A percentile compares a stretch with the other conserved stretches of the same genome.
Conservation (phyloP, 306 rosid species). For the Glycine tomentella region DNA sequence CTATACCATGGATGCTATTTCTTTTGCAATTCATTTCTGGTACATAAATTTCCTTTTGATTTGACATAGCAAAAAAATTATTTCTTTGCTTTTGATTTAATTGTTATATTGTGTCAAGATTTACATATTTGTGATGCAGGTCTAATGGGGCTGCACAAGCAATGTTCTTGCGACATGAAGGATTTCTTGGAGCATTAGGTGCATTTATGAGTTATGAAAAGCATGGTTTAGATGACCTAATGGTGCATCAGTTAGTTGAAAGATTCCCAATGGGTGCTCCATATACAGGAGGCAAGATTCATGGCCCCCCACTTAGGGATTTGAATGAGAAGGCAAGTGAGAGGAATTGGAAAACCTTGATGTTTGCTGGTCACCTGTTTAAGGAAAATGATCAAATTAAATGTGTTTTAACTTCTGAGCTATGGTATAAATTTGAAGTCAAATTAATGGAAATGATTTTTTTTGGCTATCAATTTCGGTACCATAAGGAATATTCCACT, state of each 20-base stretch:
- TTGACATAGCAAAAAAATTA: not conserved
- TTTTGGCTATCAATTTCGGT: constrained; percentile 3
- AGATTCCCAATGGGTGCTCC: constrained; percentile 95
- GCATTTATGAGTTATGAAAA: constrained; percentile 96
- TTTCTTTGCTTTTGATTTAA: not conserved
- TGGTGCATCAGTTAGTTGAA: constrained; percentile 89
- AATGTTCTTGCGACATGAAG: constrained; percentile 92
- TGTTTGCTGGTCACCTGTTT: constrained; percentile 26
- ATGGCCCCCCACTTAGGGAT: constrained; percentile 87
- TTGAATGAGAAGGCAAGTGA: constrained; percentile 87
- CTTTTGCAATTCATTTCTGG: constrained; percentile 90
- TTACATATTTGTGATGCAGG: constrained; percentile 55
- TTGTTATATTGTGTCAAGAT: constrained; percentile 29
- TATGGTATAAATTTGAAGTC: constrained; percentile 31
- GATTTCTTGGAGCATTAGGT: constrained; percentile 86
- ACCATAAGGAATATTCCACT: constrained; percentile 2
- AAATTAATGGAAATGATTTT: constrained; percentile 8
- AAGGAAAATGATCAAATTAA: constrained; percentile 1
- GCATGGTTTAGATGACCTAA: constrained; percentile 87
- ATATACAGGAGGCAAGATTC: constrained; percentile 85
- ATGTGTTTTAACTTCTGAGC: constrained; percentile 15
- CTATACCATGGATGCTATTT: constrained; percentile 91
- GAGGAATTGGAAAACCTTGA: constrained; percentile 43
- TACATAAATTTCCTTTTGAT: constrained; percentile 41
- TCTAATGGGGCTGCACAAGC: constrained; percentile 89